A percentile compares a stretch with the other conserved stretches of the same genome.
phyloP scores from a whole-genome alignment of 306 rosid species.

The Cicer pinnatifidum region DNA sequence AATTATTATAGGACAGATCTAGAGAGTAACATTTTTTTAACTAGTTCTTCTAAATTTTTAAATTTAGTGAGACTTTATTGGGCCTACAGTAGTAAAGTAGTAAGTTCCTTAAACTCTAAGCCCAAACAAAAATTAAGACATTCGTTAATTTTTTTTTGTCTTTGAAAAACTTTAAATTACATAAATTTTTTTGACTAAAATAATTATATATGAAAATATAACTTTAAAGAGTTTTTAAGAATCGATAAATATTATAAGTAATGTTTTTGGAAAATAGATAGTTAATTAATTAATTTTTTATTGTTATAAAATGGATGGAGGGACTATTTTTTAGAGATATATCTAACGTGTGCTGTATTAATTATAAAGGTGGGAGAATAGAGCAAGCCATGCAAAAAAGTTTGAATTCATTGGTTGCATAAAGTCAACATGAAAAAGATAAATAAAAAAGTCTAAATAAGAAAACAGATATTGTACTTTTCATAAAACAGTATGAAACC shows the following conservation, averaged over 20 bases:
- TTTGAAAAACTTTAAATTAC: too few species aligned
- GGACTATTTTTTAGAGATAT: too few species aligned
- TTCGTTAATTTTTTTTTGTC: background rate
- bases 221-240: too few species aligned
- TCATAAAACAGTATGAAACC: background rate
- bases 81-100: background rate
- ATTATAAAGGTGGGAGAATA: background rate
- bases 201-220: too few species aligned
- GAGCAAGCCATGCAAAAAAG: background rate
- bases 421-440: background rate
- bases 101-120: background rate
- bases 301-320: too few species aligned
- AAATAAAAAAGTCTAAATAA: background rate
- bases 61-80: background rate
- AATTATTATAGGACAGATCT: too few species aligned
- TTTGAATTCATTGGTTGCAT: background rate
- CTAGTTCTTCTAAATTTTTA: background rate
- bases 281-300: too few species aligned
- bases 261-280: too few species aligned
- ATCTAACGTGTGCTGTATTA: too few species aligned
- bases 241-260: too few species aligned
- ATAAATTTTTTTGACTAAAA: too few species aligned
- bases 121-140: background rate
- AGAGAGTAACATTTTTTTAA: too few species aligned
- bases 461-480: background rate